phyloP scores from a whole-genome alignment of 192 early-diverging fungal species.

The Lobosporangium transversale region DNA sequence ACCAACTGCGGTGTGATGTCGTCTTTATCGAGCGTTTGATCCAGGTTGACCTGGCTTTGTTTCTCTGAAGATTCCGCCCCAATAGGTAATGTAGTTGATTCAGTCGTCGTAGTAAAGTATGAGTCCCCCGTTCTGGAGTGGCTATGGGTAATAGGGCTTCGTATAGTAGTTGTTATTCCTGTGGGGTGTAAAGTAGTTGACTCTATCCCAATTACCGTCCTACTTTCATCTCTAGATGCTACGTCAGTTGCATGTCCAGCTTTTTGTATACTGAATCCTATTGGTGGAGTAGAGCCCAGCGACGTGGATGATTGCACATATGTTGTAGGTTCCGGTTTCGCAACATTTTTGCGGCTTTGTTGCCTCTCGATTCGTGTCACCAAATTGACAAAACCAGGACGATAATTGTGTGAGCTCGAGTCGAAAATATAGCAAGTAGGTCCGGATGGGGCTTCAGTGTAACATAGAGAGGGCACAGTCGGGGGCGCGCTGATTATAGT shows the following conservation, averaged over 20 bases:
- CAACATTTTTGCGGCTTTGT: not conserved
- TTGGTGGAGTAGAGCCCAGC: not conserved
- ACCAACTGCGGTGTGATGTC: no score
- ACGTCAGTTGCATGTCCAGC: slow-evolving; percentile 14
- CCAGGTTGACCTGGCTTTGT: slow-evolving; percentile 7
- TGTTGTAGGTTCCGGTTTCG: not conserved
- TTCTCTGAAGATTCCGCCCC: not conserved
- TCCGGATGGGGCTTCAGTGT: slow-evolving; percentile 9
- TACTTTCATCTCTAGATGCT: not conserved
- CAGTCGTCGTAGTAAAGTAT: no score
- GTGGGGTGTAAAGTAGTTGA: no score
- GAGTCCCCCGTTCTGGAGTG: no score
- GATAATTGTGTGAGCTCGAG: slow-evolving; percentile 22
- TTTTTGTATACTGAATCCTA: not conserved
- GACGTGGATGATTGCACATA: not conserved
- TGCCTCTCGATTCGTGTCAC: slow-evolving; percentile 23
- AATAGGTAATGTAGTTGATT: no score
- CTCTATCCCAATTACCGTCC: no score
- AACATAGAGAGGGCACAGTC: slow-evolving; percentile 7
- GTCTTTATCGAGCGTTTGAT: no score
- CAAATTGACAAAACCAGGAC: slow-evolving; percentile 33
- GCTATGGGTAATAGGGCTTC: no score
- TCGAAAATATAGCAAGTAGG: slow-evolving; percentile 38
- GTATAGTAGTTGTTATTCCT: no score
- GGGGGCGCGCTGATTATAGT: not conserved